phyloP scores from a whole-genome alignment of 192 early-diverging fungal genomes.

The Backusella liffmaniae region DNA sequence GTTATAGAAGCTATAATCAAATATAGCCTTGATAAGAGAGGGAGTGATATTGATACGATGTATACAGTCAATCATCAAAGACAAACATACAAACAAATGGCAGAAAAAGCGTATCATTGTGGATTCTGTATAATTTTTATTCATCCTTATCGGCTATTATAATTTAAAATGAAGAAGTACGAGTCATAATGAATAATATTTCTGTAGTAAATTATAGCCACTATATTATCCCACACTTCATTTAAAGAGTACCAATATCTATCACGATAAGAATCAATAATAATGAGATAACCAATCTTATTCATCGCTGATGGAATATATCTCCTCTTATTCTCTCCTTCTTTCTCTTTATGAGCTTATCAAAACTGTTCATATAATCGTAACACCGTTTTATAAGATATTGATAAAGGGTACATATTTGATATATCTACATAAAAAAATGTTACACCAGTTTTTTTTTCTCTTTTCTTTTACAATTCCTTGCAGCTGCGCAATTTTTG shows the following conservation, averaged over 20 bases:
- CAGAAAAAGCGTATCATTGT: background rate
- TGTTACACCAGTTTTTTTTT: background rate
- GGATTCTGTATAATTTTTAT: background rate
- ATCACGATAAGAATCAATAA: background rate
- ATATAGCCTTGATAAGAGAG: background rate
- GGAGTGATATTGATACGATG: background rate
- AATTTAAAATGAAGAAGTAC: background rate
- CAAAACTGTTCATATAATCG: background rate
- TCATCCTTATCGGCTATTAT: background rate
- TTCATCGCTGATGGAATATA: background rate
- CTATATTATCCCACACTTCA: background rate
- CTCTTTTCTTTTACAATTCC: background rate
- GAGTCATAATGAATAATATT: background rate
- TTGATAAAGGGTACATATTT: background rate
- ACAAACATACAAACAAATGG: background rate
- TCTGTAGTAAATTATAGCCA: background rate
- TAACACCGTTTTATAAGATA: background rate
- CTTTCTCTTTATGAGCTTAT: background rate
- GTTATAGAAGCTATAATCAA: background rate
- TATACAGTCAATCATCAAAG: background rate
- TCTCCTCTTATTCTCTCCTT: background rate
- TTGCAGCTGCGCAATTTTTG: background rate
- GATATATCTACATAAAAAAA: background rate
- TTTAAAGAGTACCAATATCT: background rate
- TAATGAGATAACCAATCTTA: background rate